Percentiles rank a stretch among this genome's conserved stretches.
phyloP scores from a whole-genome alignment of 306 rosid genomes.

The Ammopiptanthus mongolicus region DNA sequence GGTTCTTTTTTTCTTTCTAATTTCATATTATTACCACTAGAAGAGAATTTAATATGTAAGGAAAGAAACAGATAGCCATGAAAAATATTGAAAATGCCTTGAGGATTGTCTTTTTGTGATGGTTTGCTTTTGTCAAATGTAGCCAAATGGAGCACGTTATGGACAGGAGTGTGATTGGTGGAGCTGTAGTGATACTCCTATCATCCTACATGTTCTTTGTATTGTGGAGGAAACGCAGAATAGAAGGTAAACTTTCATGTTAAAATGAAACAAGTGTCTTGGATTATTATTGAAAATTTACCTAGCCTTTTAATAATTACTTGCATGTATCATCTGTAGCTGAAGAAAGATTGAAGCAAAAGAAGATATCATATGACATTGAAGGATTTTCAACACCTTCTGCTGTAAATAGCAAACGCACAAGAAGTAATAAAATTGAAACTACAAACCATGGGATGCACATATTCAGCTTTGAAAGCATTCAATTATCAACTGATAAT shows the following conservation, averaged over 20 bases:
- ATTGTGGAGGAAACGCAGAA: neutral
- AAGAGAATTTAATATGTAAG: too few relatives aligned
- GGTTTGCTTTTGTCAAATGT: neutral
- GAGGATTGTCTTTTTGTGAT: neutral
- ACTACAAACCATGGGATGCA: slow-evolving; percentile 11
- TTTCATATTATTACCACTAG: too few relatives aligned
- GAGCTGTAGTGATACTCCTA: neutral
- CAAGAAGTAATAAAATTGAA: neutral
- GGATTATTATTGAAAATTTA: neutral
- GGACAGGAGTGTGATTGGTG: neutral
- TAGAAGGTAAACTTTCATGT: neutral
- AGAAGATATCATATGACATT: slow-evolving; percentile 11
- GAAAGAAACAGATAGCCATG: too few relatives aligned
- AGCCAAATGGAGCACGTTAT: neutral
- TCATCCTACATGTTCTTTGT: neutral
- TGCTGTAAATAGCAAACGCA: neutral
- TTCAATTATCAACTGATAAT: slow-evolving; percentile 15
- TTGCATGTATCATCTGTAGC: neutral
- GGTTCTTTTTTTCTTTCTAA: too few relatives aligned
- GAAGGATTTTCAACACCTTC: neutral
- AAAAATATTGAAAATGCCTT: neutral
- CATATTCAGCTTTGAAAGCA: slow-evolving; percentile 24
- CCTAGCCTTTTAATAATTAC: neutral
- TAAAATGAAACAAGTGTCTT: neutral
- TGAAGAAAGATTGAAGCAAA: neutral